Evolutionary conservation across 2,329 filamentous ascomycete species (phyloP), one percentile per base, ranked within the genome.

Genomic region (Penicillium thymicola): DNA sequence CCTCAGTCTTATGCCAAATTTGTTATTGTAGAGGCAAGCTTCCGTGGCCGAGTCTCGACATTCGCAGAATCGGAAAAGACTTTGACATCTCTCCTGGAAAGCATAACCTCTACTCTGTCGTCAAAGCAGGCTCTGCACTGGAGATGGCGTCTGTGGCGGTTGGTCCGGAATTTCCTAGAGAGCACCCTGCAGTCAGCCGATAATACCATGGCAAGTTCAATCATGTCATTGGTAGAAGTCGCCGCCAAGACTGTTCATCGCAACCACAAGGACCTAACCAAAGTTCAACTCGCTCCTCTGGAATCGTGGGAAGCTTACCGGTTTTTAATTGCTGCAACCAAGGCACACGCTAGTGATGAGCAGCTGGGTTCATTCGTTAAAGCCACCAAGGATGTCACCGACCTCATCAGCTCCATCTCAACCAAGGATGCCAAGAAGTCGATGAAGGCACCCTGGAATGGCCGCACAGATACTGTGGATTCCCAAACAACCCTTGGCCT

Each of bases 111-210:
- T 11, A 70, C 73, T 1, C 55, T 76, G 9, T 69, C 67, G 21
- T 71, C 68, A 2, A 68, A 70, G 52, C 64, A 70, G 43, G 53
- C 52, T 23, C 45, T 70, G 23, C 69, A 70, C 55, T 77, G 75
- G 75, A 66, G 69, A 54, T 77, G 75, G 75, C 71, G 75, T 21
- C 48, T 77, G 45, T 77, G 75, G 75, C 69, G 72, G 51, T 61
- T 76, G 34, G 55, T 67, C 43, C 67, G 69, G 42, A 72, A 71
- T 58, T 53, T 76, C 16, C 43, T 74, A 7, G 66, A 70, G 23
- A 70, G 71, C 21, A 67, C 65, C 18, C 32, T 67, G 11, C 63
- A 69, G 38, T 62, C 60, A 4, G 50, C 60, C 10, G 62, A 66
- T 41, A 59, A 58, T 48, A 38, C 48, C 13, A 58, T 72, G 9